Base-by-base conservation (phyloP, 345 rosid species). In the Pelargonium nanum region DNA sequence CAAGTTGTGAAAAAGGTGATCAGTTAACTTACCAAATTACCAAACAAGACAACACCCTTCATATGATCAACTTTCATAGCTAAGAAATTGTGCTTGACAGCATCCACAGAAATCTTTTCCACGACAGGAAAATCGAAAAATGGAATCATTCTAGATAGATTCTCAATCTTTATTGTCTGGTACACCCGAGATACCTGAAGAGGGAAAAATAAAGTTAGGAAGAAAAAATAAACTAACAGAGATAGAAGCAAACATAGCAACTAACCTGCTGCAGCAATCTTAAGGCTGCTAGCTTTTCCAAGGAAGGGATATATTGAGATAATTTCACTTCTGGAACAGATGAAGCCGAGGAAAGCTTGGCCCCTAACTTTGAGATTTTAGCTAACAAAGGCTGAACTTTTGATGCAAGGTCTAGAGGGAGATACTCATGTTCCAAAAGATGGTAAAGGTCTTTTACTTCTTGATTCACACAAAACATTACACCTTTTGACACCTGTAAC, bases 381-480 rank as follows among this genome's bases (percentile, higher is more conserved):
- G 81, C 57, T 68, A 94, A 69, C 65, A 88, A 57, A 23, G 97
- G 95, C 70, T 85, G 96, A 52, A 80, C 75, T 78, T 83, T 94
- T 24, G 82, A 74, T 8, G 91, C 88, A 64, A 88, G 89, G 77
- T 90, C 97, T 24, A 90, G 72, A 7, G 97, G 95, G 32, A 83
- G 80, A 75, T 86, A 88, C 55, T 90, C 97, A 61, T 88, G 85
- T 80, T 94, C 99, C 64, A 94, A 68, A 63, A 90, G 79, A 80
- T 86, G 80, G 75, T 84, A 90, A 28, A 94, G 87, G 71, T 94
- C 99, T 72, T 94, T 94, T 23, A 88, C 97, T 72, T 94, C 99
- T 73, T 83, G 99, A 20, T 83, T 83, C 2, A 84, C 97, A 83
- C 96, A 94, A 70, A 86, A 85, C 71, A 90, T 65, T 21, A 90